Base-by-base conservation (phyloP, 345 rosid species). In the Bretschneidera sinensis region DNA sequence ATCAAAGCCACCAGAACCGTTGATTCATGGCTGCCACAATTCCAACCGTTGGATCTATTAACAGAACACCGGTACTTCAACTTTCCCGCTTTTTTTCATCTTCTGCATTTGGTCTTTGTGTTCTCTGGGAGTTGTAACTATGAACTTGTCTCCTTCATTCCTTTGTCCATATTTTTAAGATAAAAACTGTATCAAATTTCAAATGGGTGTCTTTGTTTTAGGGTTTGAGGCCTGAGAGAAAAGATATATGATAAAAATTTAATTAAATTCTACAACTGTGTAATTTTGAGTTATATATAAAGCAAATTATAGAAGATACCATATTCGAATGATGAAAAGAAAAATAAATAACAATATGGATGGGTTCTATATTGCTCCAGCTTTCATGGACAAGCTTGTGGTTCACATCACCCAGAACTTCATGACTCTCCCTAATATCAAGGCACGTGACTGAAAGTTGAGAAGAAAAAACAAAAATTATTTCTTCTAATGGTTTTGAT, bases 341-440 rank as follows among this genome's bases (percentile, higher is more conserved):
- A n/a, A n/a, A n/a, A n/a, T n/a, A n/a, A n/a, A 94, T 79, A 94
- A 90, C 85, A 84, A 20, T 65, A 65, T 83, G 78, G 96, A 79
- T 58, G 99, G 96, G 17, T 78, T 74, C 23, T 94, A 90, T 85
- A 94, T 94, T 63, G 96, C 99, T 33, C 97, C 97, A 5, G 87
- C 91, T 63, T 94, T 94, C 83, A 86, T 94, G 99, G 99, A 94
- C 92, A 90, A 94, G 78, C 86, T 94, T 57, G 83, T 90, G 57
- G 97, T 94, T 65, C 99, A 90, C 82, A 72, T 94, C 79, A 62
- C 81, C 78, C 90, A 94, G 96, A 94, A 94, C 92, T 94, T 81
- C 89, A 81, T 94, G 92, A 48, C 16, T 34, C 82, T 94, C 24
- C 99, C 99, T 21, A 90, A 86, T 84, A 90, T 94, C 65, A 94